A percentile compares a stretch with the other conserved stretches of the same genome.
These are phyloP conservation scores for Juncus effusus DNA, from an alignment of 176 grass and related monocot genomes.

Conservation along the genomic window DNA sequence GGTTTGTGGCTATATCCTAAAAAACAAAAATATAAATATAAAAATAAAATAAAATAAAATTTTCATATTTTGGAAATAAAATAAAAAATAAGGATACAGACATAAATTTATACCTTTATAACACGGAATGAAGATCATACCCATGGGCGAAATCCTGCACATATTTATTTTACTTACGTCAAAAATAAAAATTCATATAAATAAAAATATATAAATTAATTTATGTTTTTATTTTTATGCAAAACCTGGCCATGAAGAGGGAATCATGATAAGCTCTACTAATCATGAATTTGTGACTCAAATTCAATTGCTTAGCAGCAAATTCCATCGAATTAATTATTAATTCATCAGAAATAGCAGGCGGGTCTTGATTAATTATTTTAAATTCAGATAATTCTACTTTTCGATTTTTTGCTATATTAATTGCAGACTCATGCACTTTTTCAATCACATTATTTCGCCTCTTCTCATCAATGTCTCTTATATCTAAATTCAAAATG, in stretches of 20 bases:
- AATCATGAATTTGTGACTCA: constrained; percentile 74
- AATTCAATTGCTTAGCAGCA: constrained; percentile 52
- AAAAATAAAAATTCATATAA: not conserved
- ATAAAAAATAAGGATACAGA: not conserved
- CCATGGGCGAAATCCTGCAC: constrained; percentile 88
- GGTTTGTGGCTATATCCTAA: constrained; percentile 96
- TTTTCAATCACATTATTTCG: constrained; percentile 81
- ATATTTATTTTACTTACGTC: constrained; percentile 9
- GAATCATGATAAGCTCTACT: constrained; percentile 98
- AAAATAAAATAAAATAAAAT: not conserved
- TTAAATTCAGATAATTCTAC: constrained; percentile 78
- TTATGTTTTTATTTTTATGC: not conserved
- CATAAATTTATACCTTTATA: constrained; percentile 68
- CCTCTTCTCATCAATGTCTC: constrained; percentile 87
- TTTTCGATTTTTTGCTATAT: constrained; percentile 51
- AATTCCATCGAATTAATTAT: constrained; percentile 66
- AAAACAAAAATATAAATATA: not conserved
- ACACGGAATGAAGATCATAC: constrained; percentile 97
- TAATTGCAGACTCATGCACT: constrained; percentile 48
- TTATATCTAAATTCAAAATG: constrained; percentile 44
- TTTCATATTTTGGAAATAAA: not conserved
- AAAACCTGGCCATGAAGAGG: constrained; percentile 95
- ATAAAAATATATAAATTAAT: not conserved
- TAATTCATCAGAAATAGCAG: constrained; percentile 63
- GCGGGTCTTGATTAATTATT: constrained; percentile 90